Conservation (phyloP, 2,329 filamentous ascomycete species). For the Apiospora marii region DNA sequence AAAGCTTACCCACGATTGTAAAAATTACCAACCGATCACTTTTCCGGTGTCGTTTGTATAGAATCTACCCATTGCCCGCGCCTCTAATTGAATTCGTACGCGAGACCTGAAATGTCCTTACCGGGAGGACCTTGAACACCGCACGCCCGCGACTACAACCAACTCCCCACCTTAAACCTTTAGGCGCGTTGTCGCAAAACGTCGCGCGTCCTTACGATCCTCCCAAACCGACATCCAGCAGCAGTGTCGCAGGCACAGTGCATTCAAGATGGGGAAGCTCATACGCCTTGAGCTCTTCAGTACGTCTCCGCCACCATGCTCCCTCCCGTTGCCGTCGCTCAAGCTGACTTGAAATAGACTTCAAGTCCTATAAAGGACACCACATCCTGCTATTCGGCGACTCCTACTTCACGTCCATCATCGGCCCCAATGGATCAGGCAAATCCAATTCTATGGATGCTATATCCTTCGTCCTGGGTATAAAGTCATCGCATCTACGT, state of each 20-base stretch:
- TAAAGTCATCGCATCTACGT: slow-evolving; percentile 97
- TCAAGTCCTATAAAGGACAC: slow-evolving; percentile 99
- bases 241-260: neutral
- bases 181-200: slow-evolving; percentile 23
- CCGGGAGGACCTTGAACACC: slow-evolving; percentile 9
- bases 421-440: slow-evolving; percentile 98
- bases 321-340: slow-evolving; percentile 28
- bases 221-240: slow-evolving; percentile 1
- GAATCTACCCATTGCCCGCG: neutral
- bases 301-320: slow-evolving; percentile 53
- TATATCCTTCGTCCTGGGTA: slow-evolving; percentile 97
- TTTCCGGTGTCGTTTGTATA: neutral
- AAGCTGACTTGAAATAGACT: slow-evolving; percentile 65
- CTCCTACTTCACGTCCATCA: slow-evolving; percentile 98
- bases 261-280: slow-evolving; percentile 86
- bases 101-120: slow-evolving; percentile 13
- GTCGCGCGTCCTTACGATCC: slow-evolving; percentile 19
- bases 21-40: neutral
- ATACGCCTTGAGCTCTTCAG: slow-evolving; percentile 94
- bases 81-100: neutral
- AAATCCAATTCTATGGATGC: slow-evolving; percentile 99
- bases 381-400: slow-evolving; percentile 95
- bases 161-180: slow-evolving; percentile 21
- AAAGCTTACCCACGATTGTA: neutral
- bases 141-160: slow-evolving; percentile 4